Conservation (phyloP, 495 filamentous ascomycete genomes). For the Neurospora sp. region DNA sequence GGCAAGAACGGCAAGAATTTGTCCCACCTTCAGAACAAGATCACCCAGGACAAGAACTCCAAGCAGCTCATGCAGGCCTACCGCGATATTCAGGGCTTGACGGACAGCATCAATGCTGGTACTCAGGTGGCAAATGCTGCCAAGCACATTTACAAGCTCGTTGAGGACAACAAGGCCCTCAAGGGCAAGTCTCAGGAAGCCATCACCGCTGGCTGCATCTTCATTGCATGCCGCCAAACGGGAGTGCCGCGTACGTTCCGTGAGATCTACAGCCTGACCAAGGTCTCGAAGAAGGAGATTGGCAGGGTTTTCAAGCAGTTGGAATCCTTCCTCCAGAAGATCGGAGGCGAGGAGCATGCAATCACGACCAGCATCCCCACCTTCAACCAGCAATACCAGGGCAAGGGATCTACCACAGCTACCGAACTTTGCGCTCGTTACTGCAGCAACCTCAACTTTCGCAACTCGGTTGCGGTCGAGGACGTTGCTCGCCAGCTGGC, state of each 20-base stretch:
- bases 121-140: constrained; percentile 73
- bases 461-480: constrained; percentile 54
- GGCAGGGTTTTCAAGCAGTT: constrained; percentile 88
- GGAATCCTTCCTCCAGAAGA: constrained; percentile 69
- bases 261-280: constrained; percentile 85
- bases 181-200: constrained; percentile 93
- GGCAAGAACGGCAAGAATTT: constrained; percentile 63
- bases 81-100: constrained; percentile 80
- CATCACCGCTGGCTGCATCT: constrained; percentile 91
- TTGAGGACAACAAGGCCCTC: constrained; percentile 84
- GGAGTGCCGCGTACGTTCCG: constrained; percentile 80
- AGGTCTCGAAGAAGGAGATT: constrained; percentile 94
- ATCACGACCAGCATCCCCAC: constrained; percentile 16
- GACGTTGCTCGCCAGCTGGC: constrained; percentile 67
- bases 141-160: constrained; percentile 88
- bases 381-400: constrained; percentile 51
- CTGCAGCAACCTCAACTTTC: constrained; percentile 64
- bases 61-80: constrained; percentile 72
- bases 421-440: constrained; percentile 80
- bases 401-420: constrained; percentile 70
- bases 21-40: constrained; percentile 78
- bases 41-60: constrained; percentile 71
- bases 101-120: constrained; percentile 74
- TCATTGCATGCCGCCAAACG: constrained; percentile 90
- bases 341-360: constrained; percentile 29